Conservation (phyloP, 2,329 filamentous ascomycete species). For the Dryadomyces sulphureus region DNA sequence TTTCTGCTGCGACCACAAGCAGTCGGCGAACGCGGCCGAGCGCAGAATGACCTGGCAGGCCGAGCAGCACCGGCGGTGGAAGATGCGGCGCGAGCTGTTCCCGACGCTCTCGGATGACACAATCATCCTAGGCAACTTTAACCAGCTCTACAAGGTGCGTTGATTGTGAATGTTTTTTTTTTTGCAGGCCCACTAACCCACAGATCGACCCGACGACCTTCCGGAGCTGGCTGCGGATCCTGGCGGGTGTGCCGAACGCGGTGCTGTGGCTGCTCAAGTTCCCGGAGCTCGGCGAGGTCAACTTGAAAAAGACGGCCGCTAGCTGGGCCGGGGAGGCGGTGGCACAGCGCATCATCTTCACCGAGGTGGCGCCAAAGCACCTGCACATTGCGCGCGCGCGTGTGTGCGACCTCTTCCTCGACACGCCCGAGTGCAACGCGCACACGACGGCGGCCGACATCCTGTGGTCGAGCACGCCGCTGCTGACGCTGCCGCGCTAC, state of each 20-base stretch:
- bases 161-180: background rate
- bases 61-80: constrained; percentile 71
- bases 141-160: constrained; percentile 90
- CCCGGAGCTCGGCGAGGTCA: constrained; percentile 78
- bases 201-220: constrained; percentile 96
- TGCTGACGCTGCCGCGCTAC: constrained; percentile 82
- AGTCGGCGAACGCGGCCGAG: constrained; percentile 57
- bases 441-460: constrained; percentile 96
- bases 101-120: constrained; percentile 66
- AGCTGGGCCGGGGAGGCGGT: constrained; percentile 77
- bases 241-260: constrained; percentile 71
- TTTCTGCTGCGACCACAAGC: constrained; percentile 94
- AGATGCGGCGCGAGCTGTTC: constrained; percentile 86
- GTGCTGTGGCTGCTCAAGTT: constrained; percentile 95
- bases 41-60: constrained; percentile 62
- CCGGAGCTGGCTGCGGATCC: constrained; percentile 85
- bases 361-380: constrained; percentile 89
- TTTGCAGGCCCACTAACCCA: too few relatives aligned
- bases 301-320: constrained; percentile 65
- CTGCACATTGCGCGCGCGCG: constrained; percentile 85
- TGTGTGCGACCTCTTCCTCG: constrained; percentile 86
- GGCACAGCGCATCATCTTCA: constrained; percentile 79
- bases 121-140: constrained; percentile 94
- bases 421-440: constrained; percentile 95
- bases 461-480: constrained; percentile 86